Conservation (phyloP, 768 basidiomycete species). For the Trametes gibbosa region DNA sequence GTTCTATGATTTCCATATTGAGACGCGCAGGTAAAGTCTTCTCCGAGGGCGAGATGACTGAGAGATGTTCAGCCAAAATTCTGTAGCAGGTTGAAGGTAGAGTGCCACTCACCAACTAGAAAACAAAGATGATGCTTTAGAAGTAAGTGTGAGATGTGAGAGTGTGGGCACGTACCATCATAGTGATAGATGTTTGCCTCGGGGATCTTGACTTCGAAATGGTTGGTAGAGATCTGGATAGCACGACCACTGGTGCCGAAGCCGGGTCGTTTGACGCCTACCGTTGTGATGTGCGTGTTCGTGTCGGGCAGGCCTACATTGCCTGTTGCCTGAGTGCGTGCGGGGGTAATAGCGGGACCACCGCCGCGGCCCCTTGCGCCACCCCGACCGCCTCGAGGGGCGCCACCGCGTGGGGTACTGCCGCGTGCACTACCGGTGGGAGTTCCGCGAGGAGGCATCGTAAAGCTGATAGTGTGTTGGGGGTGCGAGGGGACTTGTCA, state of each 20-base stretch:
- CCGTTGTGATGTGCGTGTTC: conserved; percentile 42
- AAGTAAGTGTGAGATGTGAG: background rate
- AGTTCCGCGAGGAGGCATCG: conserved; percentile 26
- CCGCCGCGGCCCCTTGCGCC: background rate
- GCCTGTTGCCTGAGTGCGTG: conserved; percentile 21
- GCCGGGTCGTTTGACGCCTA: conserved; percentile 68
- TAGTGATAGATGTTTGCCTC: conserved; percentile 71
- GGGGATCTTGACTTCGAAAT: conserved; percentile 61
- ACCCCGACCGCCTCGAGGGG: conserved; percentile 3
- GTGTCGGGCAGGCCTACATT: conserved; percentile 32
- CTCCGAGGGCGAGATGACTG: conserved; percentile 67
- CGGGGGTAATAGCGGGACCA: background rate
- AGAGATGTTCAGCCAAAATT: background rate
- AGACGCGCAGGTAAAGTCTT: conserved; percentile 63
- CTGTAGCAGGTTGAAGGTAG: conserved; percentile 18
- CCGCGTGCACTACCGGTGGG: conserved; percentile 16
- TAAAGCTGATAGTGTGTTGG: background rate
- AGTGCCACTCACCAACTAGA: conserved; percentile 19
- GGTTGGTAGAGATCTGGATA: conserved; percentile 51
- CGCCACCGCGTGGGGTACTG: conserved; percentile 22
- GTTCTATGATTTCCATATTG: conserved; percentile 68
- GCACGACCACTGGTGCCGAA: conserved; percentile 56
- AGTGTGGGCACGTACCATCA: conserved; percentile 52
- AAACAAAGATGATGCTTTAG: background rate
- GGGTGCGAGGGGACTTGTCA: background rate